These are phyloP conservation scores for Sisymbrium irio DNA, from an alignment of 345 rosid species.

Conservation along the genomic window DNA sequence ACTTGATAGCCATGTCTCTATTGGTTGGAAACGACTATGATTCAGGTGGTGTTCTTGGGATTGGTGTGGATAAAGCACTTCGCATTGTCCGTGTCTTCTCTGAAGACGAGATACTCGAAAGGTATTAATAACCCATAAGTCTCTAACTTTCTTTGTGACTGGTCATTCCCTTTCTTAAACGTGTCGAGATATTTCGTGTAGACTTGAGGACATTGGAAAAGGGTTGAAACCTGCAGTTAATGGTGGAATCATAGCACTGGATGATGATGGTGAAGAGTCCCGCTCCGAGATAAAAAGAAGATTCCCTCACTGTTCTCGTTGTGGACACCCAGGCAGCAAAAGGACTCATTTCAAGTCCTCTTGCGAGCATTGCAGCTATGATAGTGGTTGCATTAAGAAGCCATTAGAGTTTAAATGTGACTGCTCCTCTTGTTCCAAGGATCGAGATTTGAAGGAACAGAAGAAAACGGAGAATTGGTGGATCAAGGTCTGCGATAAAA, in stretches of 20 bases:
- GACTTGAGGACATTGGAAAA: slow-evolving; percentile 60
- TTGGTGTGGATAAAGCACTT: slow-evolving; percentile 74
- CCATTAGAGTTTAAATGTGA: slow-evolving; percentile 60
- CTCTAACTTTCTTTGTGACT: neutral
- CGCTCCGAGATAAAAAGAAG: slow-evolving; percentile 38
- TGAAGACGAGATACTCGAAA: slow-evolving; percentile 64
- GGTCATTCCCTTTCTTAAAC: slow-evolving; percentile 15
- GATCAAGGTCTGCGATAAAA: slow-evolving; percentile 69
- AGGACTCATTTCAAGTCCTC: slow-evolving; percentile 57
- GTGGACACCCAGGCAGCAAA: slow-evolving; percentile 91
- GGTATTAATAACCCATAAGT: slow-evolving; percentile 33
- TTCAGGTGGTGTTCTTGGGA: slow-evolving; percentile 71
- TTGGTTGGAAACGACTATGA: slow-evolving; percentile 89
- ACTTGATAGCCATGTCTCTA: slow-evolving; percentile 78
- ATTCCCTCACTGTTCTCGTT: slow-evolving; percentile 73
- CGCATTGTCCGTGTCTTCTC: slow-evolving; percentile 57
- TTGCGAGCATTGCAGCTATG: slow-evolving; percentile 56
- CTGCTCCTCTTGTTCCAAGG: slow-evolving; percentile 60
- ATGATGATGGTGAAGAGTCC: slow-evolving; percentile 33
- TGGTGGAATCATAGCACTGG: slow-evolving; percentile 30
- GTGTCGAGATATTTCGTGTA: slow-evolving; percentile 25
- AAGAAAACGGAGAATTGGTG: slow-evolving; percentile 61
- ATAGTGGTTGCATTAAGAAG: slow-evolving; percentile 58
- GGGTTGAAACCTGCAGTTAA: slow-evolving; percentile 35
- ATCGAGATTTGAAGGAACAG: slow-evolving; percentile 52